Evolutionary conservation across 306 rosid genomes (phyloP), one percentile per base, ranked within the genome.

Genomic region (Prunus armeniaca): DNA sequence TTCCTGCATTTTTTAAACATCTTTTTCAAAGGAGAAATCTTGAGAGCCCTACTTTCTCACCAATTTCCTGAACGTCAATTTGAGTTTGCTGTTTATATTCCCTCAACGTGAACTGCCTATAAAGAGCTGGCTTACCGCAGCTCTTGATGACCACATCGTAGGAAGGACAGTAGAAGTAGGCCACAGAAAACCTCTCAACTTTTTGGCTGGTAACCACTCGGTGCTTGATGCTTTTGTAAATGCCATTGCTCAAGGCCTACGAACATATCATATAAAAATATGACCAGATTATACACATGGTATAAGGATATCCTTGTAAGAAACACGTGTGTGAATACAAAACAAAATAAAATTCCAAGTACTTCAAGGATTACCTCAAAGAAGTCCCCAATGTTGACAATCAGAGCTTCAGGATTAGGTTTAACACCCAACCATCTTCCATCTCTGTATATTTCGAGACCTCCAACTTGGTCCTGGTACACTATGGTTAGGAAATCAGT

Each of bases 201-300:
- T 52, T 82, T 75, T 77, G 78, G 43, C 76, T 54, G 8, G 81
- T 83, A 27, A 85, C 63, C 66, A 89, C 98, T 78, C 85, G 25
- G 82, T 93, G 97, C 54, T 64, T 85, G 9, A 87, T 83, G 89
- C 97, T 93, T 52, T 54, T 85, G 86, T 89, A 93, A 17, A 67
- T 75, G 18, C 83, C 93, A 85, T 93, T 93, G 88, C 95, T 91
- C 79, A 88, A 11, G 57, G 93, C 96, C 96, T 87, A 86, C 82
- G 68, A 56, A 72, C 34, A 28, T 19, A 7, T 17, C 25, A 65
- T 11, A 49, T 3, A 19, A 4, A 12, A 9, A 64, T 20, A 75
- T n/a, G 5, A 41, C 9, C n/a, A 22, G 54, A n/a, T 9, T n/a
- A 47, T 17, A 1, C 9, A 38, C 9, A 38, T 38, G 43, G 43